Conservation (phyloP, 2,329 filamentous ascomycete genomes). For the Arthrinium puccinioides region DNA sequence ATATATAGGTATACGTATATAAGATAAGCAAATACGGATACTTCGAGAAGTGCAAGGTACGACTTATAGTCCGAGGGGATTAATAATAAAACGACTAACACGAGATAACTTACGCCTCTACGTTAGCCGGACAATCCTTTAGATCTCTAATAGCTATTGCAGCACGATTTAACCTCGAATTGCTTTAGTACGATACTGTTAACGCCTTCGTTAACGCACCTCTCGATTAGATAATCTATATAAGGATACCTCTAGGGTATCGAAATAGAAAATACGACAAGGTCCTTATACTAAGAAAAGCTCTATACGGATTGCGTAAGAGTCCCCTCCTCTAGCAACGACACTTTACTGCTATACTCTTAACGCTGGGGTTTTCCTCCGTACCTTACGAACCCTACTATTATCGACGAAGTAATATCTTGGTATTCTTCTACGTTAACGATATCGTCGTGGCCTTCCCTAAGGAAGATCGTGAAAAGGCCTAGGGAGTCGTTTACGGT, state of each 20-base stretch:
- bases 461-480: background rate
- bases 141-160: background rate
- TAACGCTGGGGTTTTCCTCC: background rate
- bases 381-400: background rate
- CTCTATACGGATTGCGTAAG: background rate
- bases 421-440: background rate
- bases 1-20: background rate
- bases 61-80: background rate
- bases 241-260: background rate
- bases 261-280: background rate
- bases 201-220: background rate
- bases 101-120: background rate
- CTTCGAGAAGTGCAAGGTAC: background rate
- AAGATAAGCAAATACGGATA: background rate
- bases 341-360: background rate
- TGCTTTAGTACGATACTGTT: background rate
- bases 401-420: background rate
- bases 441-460: background rate
- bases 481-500: background rate
- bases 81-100: background rate
- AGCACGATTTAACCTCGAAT: background rate
- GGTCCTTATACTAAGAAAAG: background rate
- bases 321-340: background rate
- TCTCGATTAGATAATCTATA: background rate
- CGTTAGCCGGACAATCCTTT: background rate